Evolutionary conservation across 345 rosid species (phyloP).

Genomic region (Citrus cavaleriei): DNA sequence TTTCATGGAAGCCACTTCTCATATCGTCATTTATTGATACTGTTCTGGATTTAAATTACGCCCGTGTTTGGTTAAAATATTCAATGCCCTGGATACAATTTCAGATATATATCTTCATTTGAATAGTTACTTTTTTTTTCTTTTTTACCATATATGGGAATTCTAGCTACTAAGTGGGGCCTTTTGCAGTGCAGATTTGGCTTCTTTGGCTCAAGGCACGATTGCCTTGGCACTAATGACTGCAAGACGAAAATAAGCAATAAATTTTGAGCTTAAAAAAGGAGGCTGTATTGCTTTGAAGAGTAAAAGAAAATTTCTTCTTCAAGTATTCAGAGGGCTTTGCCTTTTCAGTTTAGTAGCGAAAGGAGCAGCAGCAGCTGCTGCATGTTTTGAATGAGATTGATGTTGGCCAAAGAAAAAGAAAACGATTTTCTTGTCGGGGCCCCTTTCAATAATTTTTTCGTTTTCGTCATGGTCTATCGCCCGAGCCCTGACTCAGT

Average conservation of each 20-base stretch:
- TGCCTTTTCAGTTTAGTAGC: conserved; percentile 4
- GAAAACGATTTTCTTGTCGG: conserved; percentile 40
- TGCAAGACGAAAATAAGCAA: neutral
- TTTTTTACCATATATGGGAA: too few species aligned
- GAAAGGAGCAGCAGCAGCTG: neutral
- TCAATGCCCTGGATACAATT: neutral
- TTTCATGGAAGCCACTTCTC: neutral
- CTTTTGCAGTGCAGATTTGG: neutral
- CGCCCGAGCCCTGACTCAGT: neutral
- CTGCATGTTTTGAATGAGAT: conserved; percentile 1
- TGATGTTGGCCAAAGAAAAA: conserved; percentile 12
- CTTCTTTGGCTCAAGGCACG: neutral
- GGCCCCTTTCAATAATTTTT: neutral
- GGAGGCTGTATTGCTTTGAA: neutral
- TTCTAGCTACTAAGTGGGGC: neutral
- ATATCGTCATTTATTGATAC: neutral
- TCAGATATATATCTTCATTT: neutral
- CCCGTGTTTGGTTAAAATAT: neutral
- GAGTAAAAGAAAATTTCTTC: conserved; percentile 3
- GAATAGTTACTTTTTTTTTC: too few species aligned
- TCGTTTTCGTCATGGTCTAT: too few species aligned
- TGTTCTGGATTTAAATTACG: neutral
- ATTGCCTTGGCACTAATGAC: neutral
- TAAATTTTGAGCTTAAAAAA: conserved; percentile 4
- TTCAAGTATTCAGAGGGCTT: neutral